These are phyloP conservation scores for Tylopilus felleus DNA, from an alignment of 768 basidiomycete genomes.

Conservation along the genomic window DNA sequence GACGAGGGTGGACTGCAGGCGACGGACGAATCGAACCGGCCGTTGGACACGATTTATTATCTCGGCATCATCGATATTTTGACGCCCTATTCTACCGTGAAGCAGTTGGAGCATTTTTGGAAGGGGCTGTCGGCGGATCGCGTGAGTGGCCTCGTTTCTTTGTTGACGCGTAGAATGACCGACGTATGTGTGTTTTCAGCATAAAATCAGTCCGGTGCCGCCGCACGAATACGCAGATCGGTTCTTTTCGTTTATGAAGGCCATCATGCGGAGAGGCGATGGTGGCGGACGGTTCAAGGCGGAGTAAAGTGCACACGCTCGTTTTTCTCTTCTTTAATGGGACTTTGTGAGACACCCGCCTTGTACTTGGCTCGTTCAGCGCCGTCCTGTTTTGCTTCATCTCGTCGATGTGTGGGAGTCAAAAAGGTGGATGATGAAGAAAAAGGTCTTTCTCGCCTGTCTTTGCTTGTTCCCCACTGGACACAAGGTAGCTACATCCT, in stretches of 20 bases:
- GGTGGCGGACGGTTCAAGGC: constrained; percentile 53
- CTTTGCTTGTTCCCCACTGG: not conserved
- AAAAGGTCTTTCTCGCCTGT: not conserved
- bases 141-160: constrained; percentile 48
- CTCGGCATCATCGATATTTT: constrained; percentile 96
- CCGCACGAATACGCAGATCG: constrained; percentile 85
- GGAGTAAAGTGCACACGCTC: constrained; percentile 27
- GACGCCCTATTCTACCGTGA: constrained; percentile 77
- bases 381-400: not conserved
- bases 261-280: constrained; percentile 78
- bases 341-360: not conserved
- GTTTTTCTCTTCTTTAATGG: not conserved
- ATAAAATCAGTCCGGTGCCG: constrained; percentile 92
- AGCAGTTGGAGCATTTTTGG: constrained; percentile 88
- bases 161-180: constrained; percentile 1
- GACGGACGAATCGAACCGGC: constrained; percentile 79
- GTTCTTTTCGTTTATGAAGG: constrained; percentile 85
- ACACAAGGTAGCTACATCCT: not conserved
- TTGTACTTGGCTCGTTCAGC: not conserved
- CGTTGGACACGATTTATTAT: constrained; percentile 82
- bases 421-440: not conserved
- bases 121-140: constrained; percentile 85
- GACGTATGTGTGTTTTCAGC: constrained; percentile 43
- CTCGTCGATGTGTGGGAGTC: not conserved
- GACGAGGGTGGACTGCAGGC: constrained; percentile 93